These are phyloP conservation scores for Phyllosticta citriasiana DNA, from an alignment of 2,329 filamentous ascomycete genomes.

Conservation along the genomic window DNA sequence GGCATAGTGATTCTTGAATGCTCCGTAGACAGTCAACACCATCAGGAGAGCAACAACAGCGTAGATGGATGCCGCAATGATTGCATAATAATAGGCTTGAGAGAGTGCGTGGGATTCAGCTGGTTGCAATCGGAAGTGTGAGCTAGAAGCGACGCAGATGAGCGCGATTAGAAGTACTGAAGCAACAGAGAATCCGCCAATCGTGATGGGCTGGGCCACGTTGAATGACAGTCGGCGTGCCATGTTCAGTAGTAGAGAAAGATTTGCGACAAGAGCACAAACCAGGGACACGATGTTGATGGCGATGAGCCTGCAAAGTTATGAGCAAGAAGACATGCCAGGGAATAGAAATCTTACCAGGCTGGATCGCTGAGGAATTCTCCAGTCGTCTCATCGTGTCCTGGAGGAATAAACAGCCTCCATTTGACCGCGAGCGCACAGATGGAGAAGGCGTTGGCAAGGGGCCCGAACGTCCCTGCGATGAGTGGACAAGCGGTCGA, in stretches of 20 bases:
- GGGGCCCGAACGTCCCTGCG: constrained; percentile 45
- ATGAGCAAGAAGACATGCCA: constrained; percentile 1
- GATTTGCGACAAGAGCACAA: constrained; percentile 45
- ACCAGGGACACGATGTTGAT: constrained; percentile 47
- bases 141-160: constrained; percentile 37
- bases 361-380: constrained; percentile 41
- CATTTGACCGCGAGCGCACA: constrained; percentile 48
- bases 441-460: constrained; percentile 45
- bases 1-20: constrained; percentile 43
- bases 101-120: constrained; percentile 38
- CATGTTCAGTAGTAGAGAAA: constrained; percentile 50
- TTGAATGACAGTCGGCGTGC: constrained; percentile 44
- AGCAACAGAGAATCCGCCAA: constrained; percentile 48
- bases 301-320: constrained; percentile 34
- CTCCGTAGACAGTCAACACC: constrained; percentile 46
- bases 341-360: constrained; percentile 31
- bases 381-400: constrained; percentile 34
- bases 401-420: constrained; percentile 42
- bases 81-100: constrained; percentile 50
- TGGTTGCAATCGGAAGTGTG: constrained; percentile 34
- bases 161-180: constrained; percentile 45
- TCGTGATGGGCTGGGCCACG: constrained; percentile 50
- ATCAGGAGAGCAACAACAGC: constrained; percentile 46
- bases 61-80: constrained; percentile 48
- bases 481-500: constrained; percentile 49